phyloP scores from a whole-genome alignment of 2,329 filamentous ascomycete species.

The Hypoxylon sp. region DNA sequence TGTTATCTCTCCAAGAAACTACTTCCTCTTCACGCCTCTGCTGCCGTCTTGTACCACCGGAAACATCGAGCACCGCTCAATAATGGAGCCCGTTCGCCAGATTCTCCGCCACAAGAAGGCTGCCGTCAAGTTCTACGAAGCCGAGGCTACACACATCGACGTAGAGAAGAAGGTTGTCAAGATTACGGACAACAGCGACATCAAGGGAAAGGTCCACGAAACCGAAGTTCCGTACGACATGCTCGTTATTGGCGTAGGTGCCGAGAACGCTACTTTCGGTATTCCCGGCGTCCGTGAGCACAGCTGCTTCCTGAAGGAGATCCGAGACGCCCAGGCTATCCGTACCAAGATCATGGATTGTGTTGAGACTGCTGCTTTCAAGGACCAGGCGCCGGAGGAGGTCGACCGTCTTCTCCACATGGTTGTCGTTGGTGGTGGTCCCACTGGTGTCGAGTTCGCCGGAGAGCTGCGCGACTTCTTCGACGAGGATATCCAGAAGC shows the following conservation, averaged over 20 bases:
- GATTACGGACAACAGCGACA: constrained; percentile 92
- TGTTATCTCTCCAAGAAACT: constrained; percentile 98
- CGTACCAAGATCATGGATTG: constrained; percentile 99
- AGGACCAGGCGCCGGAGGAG: constrained; percentile 91
- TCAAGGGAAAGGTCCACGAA: constrained; percentile 85
- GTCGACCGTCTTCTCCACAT: constrained; percentile 96
- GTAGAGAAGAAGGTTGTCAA: constrained; percentile 89
- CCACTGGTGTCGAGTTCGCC: constrained; percentile 97
- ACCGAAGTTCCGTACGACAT: constrained; percentile 98
- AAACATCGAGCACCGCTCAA: constrained; percentile 97
- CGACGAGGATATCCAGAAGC: constrained; percentile 97
- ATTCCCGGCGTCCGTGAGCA: constrained; percentile 96
- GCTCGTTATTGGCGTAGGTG: constrained; percentile 96
- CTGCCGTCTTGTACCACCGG: constrained; percentile 98
- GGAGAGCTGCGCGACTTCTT: constrained; percentile 99
- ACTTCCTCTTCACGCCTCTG: constrained; percentile 99
- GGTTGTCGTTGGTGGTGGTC: constrained; percentile 94
- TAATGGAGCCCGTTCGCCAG: constrained; percentile 98
- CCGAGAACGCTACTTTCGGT: constrained; percentile 98
- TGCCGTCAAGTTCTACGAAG: constrained; percentile 96
- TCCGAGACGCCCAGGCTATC: constrained; percentile 94
- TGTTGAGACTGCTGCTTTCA: constrained; percentile 98
- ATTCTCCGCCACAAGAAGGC: constrained; percentile 96
- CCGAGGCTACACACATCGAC: constrained; percentile 95
- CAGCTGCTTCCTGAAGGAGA: constrained; percentile 99